phyloP scores from a whole-genome alignment of 2,329 filamentous ascomycete genomes.

The Zelopaecilomyces penicillatus region DNA sequence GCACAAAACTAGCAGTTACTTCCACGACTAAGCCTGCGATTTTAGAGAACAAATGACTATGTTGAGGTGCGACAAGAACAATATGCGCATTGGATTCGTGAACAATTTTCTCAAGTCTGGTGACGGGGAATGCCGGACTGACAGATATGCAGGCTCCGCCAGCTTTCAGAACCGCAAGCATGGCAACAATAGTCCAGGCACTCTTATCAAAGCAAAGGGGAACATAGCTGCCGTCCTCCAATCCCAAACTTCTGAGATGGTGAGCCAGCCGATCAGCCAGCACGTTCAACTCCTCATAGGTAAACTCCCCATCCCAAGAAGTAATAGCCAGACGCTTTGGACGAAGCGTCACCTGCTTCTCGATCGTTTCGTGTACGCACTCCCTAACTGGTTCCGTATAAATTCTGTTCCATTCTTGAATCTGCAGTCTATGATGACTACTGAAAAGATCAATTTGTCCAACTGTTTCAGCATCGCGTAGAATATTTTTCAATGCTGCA shows the following conservation, averaged over 20 bases:
- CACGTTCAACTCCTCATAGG: conserved; percentile 13
- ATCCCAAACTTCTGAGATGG: conserved; percentile 8
- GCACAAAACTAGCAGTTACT: neutral
- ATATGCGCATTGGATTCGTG: conserved; percentile 1
- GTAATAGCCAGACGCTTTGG: conserved; percentile 1
- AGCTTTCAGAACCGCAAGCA: conserved; percentile 7
- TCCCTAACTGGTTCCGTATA: neutral
- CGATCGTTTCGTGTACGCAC: neutral
- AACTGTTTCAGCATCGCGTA: neutral
- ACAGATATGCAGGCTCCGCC: conserved; percentile 11
- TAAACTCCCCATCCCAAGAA: conserved; percentile 3
- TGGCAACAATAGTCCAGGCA: conserved; percentile 9
- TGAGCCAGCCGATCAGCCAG: conserved; percentile 28
- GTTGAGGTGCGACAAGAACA: neutral
- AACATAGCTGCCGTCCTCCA: conserved; percentile 15
- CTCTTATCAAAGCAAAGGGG: conserved; percentile 13
- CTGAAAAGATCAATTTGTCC: neutral
- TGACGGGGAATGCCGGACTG: conserved; percentile 5
- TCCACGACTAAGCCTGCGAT: conserved; percentile 1
- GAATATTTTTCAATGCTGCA: neutral
- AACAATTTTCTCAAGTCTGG: conserved; percentile 1
- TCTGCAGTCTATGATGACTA: neutral
- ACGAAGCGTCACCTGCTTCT: neutral
- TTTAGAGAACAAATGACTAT: conserved; percentile 8
- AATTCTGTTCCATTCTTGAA: neutral